Evolutionary conservation across 2,329 filamentous ascomycete species (phyloP), one percentile per base, ranked within the genome.

Genomic region (Fusarium tuaranense): DNA sequence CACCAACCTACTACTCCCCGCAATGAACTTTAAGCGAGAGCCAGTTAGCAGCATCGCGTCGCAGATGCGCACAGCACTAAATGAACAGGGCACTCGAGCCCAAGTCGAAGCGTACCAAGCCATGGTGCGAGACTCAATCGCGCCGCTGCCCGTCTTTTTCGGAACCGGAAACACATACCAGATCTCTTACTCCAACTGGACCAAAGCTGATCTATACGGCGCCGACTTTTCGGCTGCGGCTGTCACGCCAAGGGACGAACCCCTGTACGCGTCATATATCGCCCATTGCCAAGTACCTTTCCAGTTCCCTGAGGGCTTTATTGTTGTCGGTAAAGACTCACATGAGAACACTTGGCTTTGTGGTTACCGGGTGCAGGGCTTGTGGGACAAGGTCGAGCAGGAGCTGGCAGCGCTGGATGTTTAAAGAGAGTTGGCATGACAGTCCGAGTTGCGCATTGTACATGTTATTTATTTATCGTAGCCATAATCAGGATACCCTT

Each of bases 41-140:
- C 30, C 53, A 9, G n/a, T 57, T 10, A 38, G 53, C 30, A 34
- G 20, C 32, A 57, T 57, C n/a, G 53, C 53, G 13, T 57, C 53
- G 5, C 53, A 57, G 53, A 57, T 57, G 30, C 53, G 53, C 5
- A 57, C 13, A 0, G 62, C 66, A 1, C 57, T 68, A 14, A 66
- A 60, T 18, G 41, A 58, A 7, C 66, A 71, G n/a, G 55, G 62
- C 18, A 69, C 66, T 2, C 69, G 62, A 3, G 66, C 36, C 1
- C 69, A 71, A 16, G n/a, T 69, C 20, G 69, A 71, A 22, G 69
- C 69, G 2, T 71, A 71, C 16, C 66, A 71, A n/a, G 66, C 69
- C 5, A 53, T 69, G 58, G 69, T 71, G 22, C 48, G 66, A 6
- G 69, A 69, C 7, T 65, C 66, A 0, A 38, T 63, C 7, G 66